phyloP scores from a whole-genome alignment of 2,329 filamentous ascomycete species.

The Lecanicillium sp. region DNA sequence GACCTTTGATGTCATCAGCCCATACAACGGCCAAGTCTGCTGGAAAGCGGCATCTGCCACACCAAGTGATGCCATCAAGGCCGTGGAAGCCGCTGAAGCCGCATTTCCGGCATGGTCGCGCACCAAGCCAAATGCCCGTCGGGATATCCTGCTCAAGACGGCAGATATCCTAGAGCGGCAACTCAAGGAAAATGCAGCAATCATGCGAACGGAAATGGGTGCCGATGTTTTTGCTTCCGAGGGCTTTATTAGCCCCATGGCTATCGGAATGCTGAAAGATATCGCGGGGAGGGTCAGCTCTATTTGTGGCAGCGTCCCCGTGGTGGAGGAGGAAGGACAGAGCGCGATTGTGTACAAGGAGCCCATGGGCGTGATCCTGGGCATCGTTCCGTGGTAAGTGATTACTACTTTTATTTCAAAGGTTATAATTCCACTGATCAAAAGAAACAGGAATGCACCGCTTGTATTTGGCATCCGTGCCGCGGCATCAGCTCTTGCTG shows the following conservation, averaged over 20 bases:
- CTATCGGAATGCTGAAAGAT: slow-evolving; percentile 26
- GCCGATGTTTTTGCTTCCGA: slow-evolving; percentile 15
- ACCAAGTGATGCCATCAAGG: slow-evolving; percentile 42
- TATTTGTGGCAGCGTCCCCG: slow-evolving; percentile 23
- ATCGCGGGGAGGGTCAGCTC: slow-evolving; percentile 27
- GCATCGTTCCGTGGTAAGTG: slow-evolving; percentile 56
- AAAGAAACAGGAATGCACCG: slow-evolving; percentile 15
- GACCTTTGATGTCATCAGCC: slow-evolving; percentile 49
- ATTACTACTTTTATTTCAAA: slow-evolving; percentile 27
- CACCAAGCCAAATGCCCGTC: slow-evolving; percentile 45
- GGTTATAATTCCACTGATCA: too few relatives aligned
- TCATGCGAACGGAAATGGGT: slow-evolving; percentile 37
- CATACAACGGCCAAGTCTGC: slow-evolving; percentile 41
- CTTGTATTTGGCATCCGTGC: slow-evolving; percentile 16
- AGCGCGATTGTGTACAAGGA: slow-evolving; percentile 55
- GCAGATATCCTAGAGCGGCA: slow-evolving; percentile 48
- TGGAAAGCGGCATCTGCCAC: slow-evolving; percentile 44
- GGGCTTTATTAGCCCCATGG: slow-evolving; percentile 25
- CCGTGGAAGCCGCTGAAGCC: slow-evolving; percentile 39
- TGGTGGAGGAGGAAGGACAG: slow-evolving; percentile 32
- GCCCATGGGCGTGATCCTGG: slow-evolving; percentile 63
- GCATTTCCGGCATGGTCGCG: slow-evolving; percentile 58
- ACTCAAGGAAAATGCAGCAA: slow-evolving; percentile 42
- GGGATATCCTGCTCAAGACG: slow-evolving; percentile 54
- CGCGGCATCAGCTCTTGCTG: slow-evolving; percentile 12